Base-by-base conservation (phyloP, 2,329 filamentous ascomycete genomes). In the Pseudogymnoascus sp. region DNA sequence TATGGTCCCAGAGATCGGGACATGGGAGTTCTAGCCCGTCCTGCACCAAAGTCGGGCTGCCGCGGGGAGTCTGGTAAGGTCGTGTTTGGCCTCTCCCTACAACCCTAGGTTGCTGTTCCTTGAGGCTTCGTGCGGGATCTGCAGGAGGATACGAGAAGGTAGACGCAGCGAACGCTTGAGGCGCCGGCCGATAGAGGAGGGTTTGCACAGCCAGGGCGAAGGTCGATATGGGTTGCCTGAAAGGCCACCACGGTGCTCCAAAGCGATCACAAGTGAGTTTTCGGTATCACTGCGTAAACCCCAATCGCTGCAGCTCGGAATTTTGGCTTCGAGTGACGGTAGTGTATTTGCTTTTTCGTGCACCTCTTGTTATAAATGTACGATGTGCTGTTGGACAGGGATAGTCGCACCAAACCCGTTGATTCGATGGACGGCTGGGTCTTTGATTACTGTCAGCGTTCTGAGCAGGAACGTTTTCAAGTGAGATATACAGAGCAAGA, bases 1-100 rank as follows among this genome's bases (percentile, higher is more conserved):
- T 75, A 72, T 76, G 74, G 75, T 76, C 77, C 74, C 74, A 74
- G 75, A 74, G 76, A 76, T 76, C 78, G 74, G 78, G 74, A 81
- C 83, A 86, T 86, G 79, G 83, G 84, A 78, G 68, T 70, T 70
- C 68, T 62, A 67, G 70, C 68, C 68, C 71, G 47, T 33, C 47
- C 47, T 33, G 47, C 5, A n/a, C 29, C n/a, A n/a, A 33, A 33
- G 9, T 21, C 17, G 47, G 29, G 33, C n/a, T 54, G 26, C 29
- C 26, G 47, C 11, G n/a, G 5, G 29, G 26, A 57, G 66, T 57
- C 60, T 66, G 66, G 62, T 67, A 64, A 59, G 67, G 17, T 54
- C 5, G 47, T 33, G 6, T 17, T 13, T 65, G 61, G 66, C 66
- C 62, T 66, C 61, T 60, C 68, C 67, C 61, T 68, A 64, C 36